Percentiles rank a stretch among this genome's conserved stretches.
These are phyloP conservation scores for Meira miltonrushii DNA, from an alignment of 1,284 basidiomycete species.

Conservation along the genomic window DNA sequence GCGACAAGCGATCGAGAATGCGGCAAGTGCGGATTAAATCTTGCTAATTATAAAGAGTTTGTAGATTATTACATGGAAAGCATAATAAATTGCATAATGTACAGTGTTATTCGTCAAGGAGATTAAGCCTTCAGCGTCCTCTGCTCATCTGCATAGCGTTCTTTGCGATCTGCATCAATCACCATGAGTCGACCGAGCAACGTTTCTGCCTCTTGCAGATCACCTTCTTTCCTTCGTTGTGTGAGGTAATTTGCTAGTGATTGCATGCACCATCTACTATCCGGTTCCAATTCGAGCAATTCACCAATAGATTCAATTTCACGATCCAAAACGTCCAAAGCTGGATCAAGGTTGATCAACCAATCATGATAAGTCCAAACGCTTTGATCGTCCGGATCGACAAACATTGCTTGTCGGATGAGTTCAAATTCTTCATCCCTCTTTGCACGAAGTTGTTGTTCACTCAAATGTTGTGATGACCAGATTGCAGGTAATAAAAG, in stretches of 20 bases:
- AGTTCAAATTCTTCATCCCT: slow-evolving; percentile 80
- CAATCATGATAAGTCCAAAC: slow-evolving; percentile 98
- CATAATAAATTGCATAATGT: too few species aligned
- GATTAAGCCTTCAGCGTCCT: slow-evolving; percentile 6
- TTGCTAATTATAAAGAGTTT: too few species aligned
- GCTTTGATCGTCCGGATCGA: slow-evolving; percentile 90
- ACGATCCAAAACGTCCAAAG: slow-evolving; percentile 59
- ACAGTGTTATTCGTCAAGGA: background rate
- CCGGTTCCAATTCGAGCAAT: slow-evolving; percentile 80
- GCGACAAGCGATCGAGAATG: background rate
- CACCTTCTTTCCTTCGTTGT: slow-evolving; percentile 5
- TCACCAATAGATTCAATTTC: slow-evolving; percentile 79
- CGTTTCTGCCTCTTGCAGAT: background rate
- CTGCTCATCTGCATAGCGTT: slow-evolving; percentile 36
- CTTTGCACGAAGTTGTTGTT: slow-evolving; percentile 54
- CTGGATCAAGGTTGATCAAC: slow-evolving; percentile 64
- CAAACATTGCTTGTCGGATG: slow-evolving; percentile 88
- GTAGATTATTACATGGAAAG: too few species aligned
- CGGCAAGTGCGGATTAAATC: too few species aligned
- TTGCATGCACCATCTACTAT: slow-evolving; percentile 67
- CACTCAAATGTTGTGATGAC: slow-evolving; percentile 54
- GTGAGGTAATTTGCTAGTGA: slow-evolving; percentile 31
- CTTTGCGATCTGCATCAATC: slow-evolving; percentile 35
- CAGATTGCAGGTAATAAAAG: slow-evolving; percentile 71
- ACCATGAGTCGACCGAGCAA: slow-evolving; percentile 18